Evolutionary conservation across 495 filamentous ascomycete genomes (phyloP), one percentile per base, ranked within the genome.

Genomic region (Penicillium argentinense): DNA sequence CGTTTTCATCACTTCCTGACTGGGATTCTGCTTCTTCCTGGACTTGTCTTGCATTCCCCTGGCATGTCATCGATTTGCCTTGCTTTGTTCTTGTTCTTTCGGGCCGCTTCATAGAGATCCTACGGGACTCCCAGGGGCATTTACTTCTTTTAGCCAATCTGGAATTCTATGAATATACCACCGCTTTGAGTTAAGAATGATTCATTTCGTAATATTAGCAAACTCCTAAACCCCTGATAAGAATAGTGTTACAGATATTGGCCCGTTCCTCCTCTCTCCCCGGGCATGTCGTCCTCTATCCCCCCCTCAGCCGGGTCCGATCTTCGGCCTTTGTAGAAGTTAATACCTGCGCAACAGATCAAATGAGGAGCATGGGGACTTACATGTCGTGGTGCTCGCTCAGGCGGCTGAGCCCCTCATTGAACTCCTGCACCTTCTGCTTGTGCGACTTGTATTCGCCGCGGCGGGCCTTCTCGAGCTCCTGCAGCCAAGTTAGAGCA

Each of bases 371-470:
- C 45, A 39, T 7, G 11, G 6, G 5, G 39, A 41, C 75, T 53
- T 73, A 82, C 92, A 98, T 98, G 62, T 98, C 93, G 62, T 98
- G 93, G 67, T 98, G 93, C 69, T 98, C 93, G 68, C 88, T 95
- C 61, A 98, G 69, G 49, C 84, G 84, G 49, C 86, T 91, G 30
- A 98, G 73, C 62, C 96, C 95, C 60, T 88, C 87, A 64, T 98
- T 98, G 51, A 97, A 74, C 65, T 96, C 91, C 66, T 98, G 91
- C 32, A 98, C 93, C 2, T 88, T 84, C 75, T 98, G 85, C 66
- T 97, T 98, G 61, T 98, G 93, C 29, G 91, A 95, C 78, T 97
- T 98, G 56, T 87, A 75, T 18, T 90, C 88, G 56, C 91, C 88
- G 21, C 86, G 78, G 63, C 87, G 81, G 23, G 95, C 74, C 26